A percentile compares a stretch with the other conserved stretches of the same genome.
Conservation (phyloP, 192 early-diverging fungal genomes). For the Martensiomyces pterosporus region DNA sequence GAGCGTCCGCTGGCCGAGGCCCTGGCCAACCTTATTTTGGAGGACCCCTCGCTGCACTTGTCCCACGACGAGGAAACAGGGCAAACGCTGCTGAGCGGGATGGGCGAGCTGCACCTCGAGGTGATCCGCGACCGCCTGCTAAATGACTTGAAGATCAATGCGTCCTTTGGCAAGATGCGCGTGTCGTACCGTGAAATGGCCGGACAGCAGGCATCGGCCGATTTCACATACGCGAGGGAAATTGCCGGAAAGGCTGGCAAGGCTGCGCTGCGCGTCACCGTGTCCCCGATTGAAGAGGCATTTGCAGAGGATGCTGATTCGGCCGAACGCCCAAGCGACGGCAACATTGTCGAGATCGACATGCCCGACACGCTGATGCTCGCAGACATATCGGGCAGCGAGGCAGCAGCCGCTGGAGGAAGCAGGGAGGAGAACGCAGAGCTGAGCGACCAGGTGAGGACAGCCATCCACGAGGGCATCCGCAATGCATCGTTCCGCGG, state of each 20-base stretch:
- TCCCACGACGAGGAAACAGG: conserved; percentile 77
- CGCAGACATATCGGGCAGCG: neutral
- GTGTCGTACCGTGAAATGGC: conserved; percentile 85
- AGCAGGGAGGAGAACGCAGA: neutral
- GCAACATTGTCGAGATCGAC: conserved; percentile 20
- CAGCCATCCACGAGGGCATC: conserved; percentile 65
- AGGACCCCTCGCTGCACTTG: conserved; percentile 84
- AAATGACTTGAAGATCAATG: conserved; percentile 73
- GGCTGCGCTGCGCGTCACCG: conserved; percentile 53
- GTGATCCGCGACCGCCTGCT: conserved; percentile 80
- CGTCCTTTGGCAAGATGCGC: conserved; percentile 77
- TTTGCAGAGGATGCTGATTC: neutral
- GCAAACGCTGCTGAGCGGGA: conserved; percentile 82
- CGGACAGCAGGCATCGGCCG: conserved; percentile 24
- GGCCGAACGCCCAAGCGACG: no score
- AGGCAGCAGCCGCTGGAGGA: neutral
- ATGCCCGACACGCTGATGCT: conserved; percentile 3
- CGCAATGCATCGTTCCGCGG: conserved; percentile 67
- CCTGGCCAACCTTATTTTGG: conserved; percentile 66
- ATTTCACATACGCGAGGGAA: conserved; percentile 62
- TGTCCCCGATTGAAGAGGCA: conserved; percentile 48
- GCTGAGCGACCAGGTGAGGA: conserved; percentile 21
- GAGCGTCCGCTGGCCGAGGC: conserved; percentile 69
- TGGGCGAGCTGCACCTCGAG: conserved; percentile 95
- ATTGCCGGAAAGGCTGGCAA: conserved; percentile 64